A percentile compares a stretch with the other conserved stretches of the same genome.
Evolutionary conservation across 805 yeast genomes (phyloP).

Genomic region (Ogataea henricii): DNA sequence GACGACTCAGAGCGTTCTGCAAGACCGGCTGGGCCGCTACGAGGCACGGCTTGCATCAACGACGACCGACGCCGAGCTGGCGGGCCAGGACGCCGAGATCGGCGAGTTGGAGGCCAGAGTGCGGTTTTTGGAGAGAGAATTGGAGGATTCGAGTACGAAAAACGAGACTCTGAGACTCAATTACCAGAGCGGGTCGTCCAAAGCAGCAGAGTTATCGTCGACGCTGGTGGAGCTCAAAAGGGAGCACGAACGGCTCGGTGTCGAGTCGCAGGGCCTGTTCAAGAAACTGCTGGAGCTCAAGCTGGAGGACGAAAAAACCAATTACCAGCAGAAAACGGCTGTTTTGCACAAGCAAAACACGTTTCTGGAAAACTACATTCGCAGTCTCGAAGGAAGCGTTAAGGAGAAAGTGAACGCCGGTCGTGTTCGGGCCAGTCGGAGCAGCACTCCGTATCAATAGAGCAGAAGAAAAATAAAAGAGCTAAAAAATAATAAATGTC

Average conservation of each 20-base stretch:
- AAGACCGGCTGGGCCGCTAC: constrained; percentile 10
- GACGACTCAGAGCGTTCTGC: constrained; percentile 12
- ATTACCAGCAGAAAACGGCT: constrained; percentile 7
- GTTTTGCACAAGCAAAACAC: constrained; percentile 21
- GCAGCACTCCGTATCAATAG: constrained; percentile 27
- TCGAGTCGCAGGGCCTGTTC: constrained; percentile 39
- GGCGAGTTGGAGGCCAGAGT: constrained; percentile 12
- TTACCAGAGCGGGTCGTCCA: constrained; percentile 49
- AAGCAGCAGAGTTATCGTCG: constrained; percentile 48
- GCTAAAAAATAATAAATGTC: background rate
- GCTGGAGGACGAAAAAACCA: constrained; percentile 19
- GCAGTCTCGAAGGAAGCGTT: constrained; percentile 24
- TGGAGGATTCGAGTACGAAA: constrained; percentile 18
- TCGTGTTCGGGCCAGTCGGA: constrained; percentile 26
- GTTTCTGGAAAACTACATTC: constrained; percentile 29
- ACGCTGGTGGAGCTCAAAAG: constrained; percentile 27
- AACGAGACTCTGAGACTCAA: constrained; percentile 37
- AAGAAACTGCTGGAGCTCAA: constrained; percentile 26
- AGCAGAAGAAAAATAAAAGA: background rate
- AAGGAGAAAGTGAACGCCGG: constrained; percentile 27
- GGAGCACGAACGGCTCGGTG: constrained; percentile 28
- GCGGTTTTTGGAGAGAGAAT: constrained; percentile 14
- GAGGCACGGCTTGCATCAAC: constrained; percentile 4
- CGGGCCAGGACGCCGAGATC: constrained; percentile 16
- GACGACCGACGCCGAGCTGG: constrained; percentile 15